Evolutionary conservation across 2,329 filamentous ascomycete species (phyloP), one percentile per base, ranked within the genome.

Genomic region (Leptographium galeiforme): DNA sequence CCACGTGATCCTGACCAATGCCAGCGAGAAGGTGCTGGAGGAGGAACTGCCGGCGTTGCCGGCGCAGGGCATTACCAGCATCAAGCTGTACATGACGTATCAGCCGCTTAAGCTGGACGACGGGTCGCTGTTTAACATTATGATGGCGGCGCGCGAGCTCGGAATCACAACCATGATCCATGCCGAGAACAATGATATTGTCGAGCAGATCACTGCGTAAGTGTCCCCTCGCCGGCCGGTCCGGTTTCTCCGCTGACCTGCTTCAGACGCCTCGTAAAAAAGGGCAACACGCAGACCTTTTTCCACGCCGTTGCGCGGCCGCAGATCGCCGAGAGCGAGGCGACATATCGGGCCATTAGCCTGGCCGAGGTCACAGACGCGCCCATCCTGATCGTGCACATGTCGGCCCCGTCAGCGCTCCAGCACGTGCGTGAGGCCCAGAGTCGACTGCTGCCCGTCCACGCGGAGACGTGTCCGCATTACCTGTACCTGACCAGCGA

Each of bases 101-200:
- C 64, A 71, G 40, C 67, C 72, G 1, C 65, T 76, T 55, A 72
- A 74, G 57, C 66, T 78, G 2, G 64, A 67, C 14, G 75, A 78
- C 55, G 62, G 67, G n/a, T 64, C 77, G 53, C 68, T 79, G 49
- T 66, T 80, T 19, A 68, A 71, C 44, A 71, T 79, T 8, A 63
- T 81, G 52, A 68, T 77, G 56, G 65, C 70, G 12, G 69, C 73
- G 6, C 64, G 67, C 4, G 68, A 63, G 64, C 69, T 73, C 44
- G 63, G 68, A 43, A 75, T 78, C 53, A 70, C 74, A 6, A 79
- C 76, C 19, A 77, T 83, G 49, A 71, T 84, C 56, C 75, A 85
- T 58, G 72, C 75, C 57, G 79, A 88, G 63, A 79, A 83, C 49
- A 72, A 87, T 48, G 90, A 96, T 63, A 46, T 67, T 68, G n/a